Conservation (phyloP, 768 basidiomycete species). For the Hirschioporus abietinus region DNA sequence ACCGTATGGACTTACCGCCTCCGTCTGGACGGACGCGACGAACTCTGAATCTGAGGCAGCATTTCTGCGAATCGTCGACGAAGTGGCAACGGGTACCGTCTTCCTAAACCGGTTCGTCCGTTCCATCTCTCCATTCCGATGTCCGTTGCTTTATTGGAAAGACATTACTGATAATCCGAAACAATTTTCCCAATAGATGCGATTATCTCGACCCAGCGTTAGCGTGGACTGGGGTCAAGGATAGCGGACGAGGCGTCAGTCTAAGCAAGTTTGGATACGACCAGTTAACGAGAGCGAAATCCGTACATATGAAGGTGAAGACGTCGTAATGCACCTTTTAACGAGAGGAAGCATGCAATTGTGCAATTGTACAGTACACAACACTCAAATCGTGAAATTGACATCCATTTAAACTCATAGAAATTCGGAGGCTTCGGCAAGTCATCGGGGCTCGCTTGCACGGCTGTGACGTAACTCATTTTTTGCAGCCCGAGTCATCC, state of each 20-base stretch:
- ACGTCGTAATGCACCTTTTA: slow-evolving; percentile 24
- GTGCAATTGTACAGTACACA: slow-evolving; percentile 1
- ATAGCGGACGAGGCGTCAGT: slow-evolving; percentile 88
- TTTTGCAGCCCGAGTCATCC: not conserved
- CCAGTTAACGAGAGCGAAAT: slow-evolving; percentile 77
- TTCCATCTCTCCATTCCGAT: not conserved
- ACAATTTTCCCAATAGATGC: slow-evolving; percentile 43
- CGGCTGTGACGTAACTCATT: not conserved
- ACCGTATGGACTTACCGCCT: slow-evolving; percentile 89
- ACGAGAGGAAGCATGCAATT: not conserved
- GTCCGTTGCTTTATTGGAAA: not conserved
- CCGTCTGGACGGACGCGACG: slow-evolving; percentile 81
- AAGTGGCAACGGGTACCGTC: slow-evolving; percentile 86
- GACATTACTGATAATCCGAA: slow-evolving; percentile 6
- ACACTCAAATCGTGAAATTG: not conserved
- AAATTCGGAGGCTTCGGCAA: not conserved
- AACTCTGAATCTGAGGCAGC: slow-evolving; percentile 58
- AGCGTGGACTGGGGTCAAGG: slow-evolving; percentile 91
- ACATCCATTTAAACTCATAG: not conserved
- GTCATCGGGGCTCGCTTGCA: not conserved
- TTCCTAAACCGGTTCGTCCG: slow-evolving; percentile 75
- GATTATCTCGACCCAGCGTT: slow-evolving; percentile 92
- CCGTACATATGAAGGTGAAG: slow-evolving; percentile 77
- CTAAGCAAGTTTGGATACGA: slow-evolving; percentile 88
- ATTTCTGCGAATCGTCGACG: slow-evolving; percentile 64